phyloP scores from a whole-genome alignment of 163 green algal species.

The Picocystis sp. region DNA sequence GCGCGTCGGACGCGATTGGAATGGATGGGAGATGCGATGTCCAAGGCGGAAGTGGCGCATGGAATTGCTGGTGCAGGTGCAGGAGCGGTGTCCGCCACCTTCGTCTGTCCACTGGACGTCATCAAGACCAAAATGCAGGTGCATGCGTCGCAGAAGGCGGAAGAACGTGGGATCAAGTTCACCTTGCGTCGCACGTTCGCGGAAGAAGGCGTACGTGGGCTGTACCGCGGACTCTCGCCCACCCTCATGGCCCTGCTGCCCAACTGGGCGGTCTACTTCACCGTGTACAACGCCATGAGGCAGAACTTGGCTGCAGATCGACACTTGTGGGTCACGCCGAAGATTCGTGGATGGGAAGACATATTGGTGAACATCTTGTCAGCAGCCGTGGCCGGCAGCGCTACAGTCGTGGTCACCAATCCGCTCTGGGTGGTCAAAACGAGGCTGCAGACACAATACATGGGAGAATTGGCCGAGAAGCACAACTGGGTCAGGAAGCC shows the following conservation, averaged over 20 bases:
- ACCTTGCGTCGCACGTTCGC: constrained; percentile 47
- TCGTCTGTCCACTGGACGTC: constrained; percentile 86
- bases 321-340: background rate
- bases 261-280: constrained; percentile 97
- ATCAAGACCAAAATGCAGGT: constrained; percentile 82
- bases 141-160: constrained; percentile 21
- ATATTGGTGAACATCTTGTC: constrained; percentile 53
- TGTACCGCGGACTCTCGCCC: constrained; percentile 70
- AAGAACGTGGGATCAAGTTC: constrained; percentile 3
- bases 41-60: too few species aligned
- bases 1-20: too few species aligned
- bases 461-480: constrained; percentile 27
- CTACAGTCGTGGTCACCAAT: constrained; percentile 80
- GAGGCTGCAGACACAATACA: constrained; percentile 68
- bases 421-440: constrained; percentile 95
- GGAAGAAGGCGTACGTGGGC: constrained; percentile 49
- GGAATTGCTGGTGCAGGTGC: constrained; percentile 3
- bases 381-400: constrained; percentile 64
- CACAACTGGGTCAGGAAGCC: constrained; percentile 7
- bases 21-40: too few species aligned
- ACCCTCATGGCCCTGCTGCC: constrained; percentile 83
- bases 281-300: constrained; percentile 81
- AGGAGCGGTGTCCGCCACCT: constrained; percentile 73
- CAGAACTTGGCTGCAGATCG: constrained; percentile 10
- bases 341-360: background rate